Conservation (phyloP, 2,329 filamentous ascomycete species). For the Leptographium procerum region DNA sequence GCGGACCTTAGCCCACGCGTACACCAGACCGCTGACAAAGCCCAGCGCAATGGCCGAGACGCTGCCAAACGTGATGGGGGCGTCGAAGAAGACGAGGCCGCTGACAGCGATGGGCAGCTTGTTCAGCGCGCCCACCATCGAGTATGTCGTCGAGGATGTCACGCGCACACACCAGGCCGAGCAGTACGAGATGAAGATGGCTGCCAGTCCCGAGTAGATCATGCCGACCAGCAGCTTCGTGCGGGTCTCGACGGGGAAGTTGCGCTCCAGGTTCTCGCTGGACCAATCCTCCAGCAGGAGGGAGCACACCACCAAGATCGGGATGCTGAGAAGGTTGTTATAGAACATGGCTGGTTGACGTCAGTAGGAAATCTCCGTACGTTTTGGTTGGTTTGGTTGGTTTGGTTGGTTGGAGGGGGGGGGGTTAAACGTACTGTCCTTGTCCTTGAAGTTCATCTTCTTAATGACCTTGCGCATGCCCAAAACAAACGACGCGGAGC, state of each 20-base stretch:
- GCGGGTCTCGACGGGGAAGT: constrained; percentile 76
- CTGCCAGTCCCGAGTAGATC: constrained; percentile 84
- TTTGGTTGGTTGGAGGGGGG: too few species aligned
- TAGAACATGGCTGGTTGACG: constrained; percentile 84
- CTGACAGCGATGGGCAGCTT: constrained; percentile 92
- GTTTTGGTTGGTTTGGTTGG: background rate
- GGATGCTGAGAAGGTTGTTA: constrained; percentile 96
- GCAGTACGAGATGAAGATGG: constrained; percentile 98
- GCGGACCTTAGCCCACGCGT: constrained; percentile 75
- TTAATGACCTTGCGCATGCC: constrained; percentile 98
- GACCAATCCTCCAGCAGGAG: constrained; percentile 90
- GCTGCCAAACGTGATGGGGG: constrained; percentile 82
- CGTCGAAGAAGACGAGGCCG: constrained; percentile 89
- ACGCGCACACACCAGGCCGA: constrained; percentile 98
- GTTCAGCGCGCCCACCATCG: constrained; percentile 96
- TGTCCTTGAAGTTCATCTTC: constrained; percentile 99
- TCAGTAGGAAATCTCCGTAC: too few species aligned
- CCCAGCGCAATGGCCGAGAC: constrained; percentile 85
- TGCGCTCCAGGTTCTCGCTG: constrained; percentile 64
- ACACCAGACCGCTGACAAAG: constrained; percentile 86
- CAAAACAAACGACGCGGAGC: constrained; percentile 79
- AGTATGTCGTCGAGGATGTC: constrained; percentile 95
- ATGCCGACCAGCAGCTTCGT: constrained; percentile 77
- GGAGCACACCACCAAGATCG: constrained; percentile 73
- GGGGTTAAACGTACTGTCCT: constrained; percentile 96